Base-by-base conservation (phyloP, 805 yeast genomes). In the Lipomyces yamanashiensis region DNA sequence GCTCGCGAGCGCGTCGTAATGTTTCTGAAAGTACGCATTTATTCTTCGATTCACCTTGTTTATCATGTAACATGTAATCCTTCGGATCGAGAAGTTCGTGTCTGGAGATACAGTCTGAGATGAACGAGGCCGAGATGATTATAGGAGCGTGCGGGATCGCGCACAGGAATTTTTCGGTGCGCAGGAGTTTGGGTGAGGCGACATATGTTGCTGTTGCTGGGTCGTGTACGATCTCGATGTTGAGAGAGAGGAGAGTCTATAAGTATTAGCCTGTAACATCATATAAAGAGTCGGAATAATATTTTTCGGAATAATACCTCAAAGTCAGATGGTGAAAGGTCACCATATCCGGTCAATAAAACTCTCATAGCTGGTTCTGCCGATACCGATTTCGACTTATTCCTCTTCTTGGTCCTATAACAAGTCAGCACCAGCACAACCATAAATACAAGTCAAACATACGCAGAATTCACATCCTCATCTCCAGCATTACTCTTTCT, bases 101-200 rank as follows among this genome's bases (percentile, higher is more conserved):
- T 61, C 57, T 17, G 48, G 58, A 34, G 41, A 54, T 39, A 59
- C 72, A n/a, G 60, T 64, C 40, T 23, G 55, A 47, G 67, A 63
- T 47, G 72, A 70, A 50, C 65, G 73, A 44, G 58, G 66, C 23
- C 72, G 63, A 72, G 70, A 78, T 9, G 37, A 67, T 33, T 71
- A 72, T 34, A 40, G 67, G 58, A 1, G 80, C 85, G 48, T 79
- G 79, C 58, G 91, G 84, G 56, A 92, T 76, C 21, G 92, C 85
- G 49, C 83, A 82, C 59, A 93, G 79, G 71, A 93, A 92, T 76
- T 93, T 95, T 62, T 89, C 96, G 0, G 98, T 93, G 68, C 98
- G 80, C 70, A 89, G 73, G n/a, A 88, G 80, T 64, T 85, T 85
- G 0, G 98, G 97, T 0, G 98, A 92, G 10, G 92, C 84, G 7